Percentiles rank a stretch among this genome's conserved stretches.
Evolutionary conservation across 1,284 basidiomycete species (phyloP).

Genomic region (Polyporus tsugae): DNA sequence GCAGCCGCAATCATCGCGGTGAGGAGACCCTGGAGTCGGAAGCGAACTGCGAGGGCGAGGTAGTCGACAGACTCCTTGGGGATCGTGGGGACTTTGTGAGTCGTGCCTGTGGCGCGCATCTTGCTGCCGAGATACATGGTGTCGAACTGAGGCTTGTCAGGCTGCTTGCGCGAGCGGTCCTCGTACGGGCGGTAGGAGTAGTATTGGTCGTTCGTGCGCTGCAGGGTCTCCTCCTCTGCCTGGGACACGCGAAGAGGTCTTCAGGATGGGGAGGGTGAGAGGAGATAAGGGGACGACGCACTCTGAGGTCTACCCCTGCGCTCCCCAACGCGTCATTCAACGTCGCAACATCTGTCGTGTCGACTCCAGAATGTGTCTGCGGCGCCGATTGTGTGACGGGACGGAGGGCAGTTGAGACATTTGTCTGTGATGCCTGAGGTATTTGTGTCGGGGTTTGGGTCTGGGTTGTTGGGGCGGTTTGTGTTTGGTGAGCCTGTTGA

Average conservation of each 20-base stretch:
- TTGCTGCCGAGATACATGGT: conserved; percentile 64
- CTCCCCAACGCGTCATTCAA: conserved; percentile 85
- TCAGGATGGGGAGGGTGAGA: background rate
- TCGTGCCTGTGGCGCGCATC: conserved; percentile 67
- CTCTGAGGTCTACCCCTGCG: conserved; percentile 82
- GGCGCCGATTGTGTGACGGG: conserved; percentile 22
- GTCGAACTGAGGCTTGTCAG: conserved; percentile 69
- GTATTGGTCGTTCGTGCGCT: conserved; percentile 68
- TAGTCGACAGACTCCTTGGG: conserved; percentile 81
- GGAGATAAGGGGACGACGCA: conserved; percentile 42
- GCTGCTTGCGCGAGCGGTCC: conserved; percentile 79
- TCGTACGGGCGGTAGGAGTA: conserved; percentile 68
- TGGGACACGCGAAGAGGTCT: conserved; percentile 37
- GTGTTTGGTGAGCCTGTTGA: conserved; percentile 50
- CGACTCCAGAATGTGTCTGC: conserved; percentile 40
- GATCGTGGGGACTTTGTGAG: conserved; percentile 70
- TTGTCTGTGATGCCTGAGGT: conserved; percentile 33
- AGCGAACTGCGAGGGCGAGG: conserved; percentile 79
- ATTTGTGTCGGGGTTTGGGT: conserved; percentile 37
- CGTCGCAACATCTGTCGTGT: conserved; percentile 75
- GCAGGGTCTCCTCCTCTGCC: conserved; percentile 84
- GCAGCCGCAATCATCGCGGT: conserved; percentile 76
- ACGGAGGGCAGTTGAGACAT: conserved; percentile 36
- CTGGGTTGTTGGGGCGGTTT: conserved; percentile 40
- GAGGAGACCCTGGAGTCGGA: conserved; percentile 76